A percentile compares a stretch with the other conserved stretches of the same genome.
Evolutionary conservation across 202 grass and related monocot species (phyloP).

Genomic region (Schoenoplectus triqueter): DNA sequence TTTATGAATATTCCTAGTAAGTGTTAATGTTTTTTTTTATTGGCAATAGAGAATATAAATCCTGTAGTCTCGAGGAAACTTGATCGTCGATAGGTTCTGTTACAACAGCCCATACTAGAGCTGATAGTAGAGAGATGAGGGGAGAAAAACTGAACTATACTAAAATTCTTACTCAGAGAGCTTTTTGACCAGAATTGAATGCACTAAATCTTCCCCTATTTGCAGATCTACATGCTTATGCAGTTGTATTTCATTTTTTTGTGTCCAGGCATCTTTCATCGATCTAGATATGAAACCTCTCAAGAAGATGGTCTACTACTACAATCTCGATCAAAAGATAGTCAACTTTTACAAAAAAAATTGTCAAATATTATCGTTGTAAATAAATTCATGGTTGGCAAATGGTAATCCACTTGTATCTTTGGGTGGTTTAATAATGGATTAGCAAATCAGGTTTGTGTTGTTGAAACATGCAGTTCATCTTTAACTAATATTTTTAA

Average conservation of each 20-base stretch:
- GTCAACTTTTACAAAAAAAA: constrained; percentile 67
- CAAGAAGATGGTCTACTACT: constrained; percentile 76
- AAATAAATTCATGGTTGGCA: not conserved
- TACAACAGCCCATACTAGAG: not conserved
- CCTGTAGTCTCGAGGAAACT: not conserved
- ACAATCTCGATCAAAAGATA: constrained; percentile 73
- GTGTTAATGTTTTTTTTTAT: not conserved
- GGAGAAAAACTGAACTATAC: not conserved
- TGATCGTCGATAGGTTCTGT: not conserved
- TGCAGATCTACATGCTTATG: not conserved
- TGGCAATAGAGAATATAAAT: not conserved
- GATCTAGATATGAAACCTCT: constrained; percentile 94
- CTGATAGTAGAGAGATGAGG: not conserved
- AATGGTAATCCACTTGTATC: not conserved
- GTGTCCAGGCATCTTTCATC: constrained; percentile 64
- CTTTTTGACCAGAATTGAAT: not conserved
- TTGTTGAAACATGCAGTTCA: not conserved
- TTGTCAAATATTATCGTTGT: constrained; percentile 17
- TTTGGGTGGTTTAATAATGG: not conserved
- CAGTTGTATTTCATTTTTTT: constrained; percentile 24
- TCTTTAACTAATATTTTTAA: not conserved
- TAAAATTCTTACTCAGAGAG: not conserved
- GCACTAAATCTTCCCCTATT: not conserved
- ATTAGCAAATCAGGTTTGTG: not conserved
- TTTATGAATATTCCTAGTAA: not conserved